These are phyloP conservation scores for Meyerozyma sp. DNA, from an alignment of 1,139 yeast genomes.

Conservation along the genomic window DNA sequence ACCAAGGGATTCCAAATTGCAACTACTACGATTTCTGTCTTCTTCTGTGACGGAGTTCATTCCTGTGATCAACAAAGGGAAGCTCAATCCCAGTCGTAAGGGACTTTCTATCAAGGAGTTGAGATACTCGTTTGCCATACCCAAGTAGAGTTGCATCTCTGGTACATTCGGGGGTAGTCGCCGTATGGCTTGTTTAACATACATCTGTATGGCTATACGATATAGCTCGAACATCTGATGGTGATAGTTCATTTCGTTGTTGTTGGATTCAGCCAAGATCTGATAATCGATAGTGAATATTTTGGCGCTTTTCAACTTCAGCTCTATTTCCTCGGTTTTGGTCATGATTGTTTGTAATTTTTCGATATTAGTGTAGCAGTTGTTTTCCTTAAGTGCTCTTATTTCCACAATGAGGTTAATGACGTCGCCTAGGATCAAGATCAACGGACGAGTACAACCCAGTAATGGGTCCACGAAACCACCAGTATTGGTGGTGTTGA, in stretches of 20 bases:
- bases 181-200: constrained; percentile 14
- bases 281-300: constrained; percentile 9
- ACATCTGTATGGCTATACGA: constrained; percentile 14
- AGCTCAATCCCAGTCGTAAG: constrained; percentile 12
- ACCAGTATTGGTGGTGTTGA: constrained; percentile 1
- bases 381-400: constrained; percentile 6
- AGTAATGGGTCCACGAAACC: constrained; percentile 12
- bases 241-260: constrained; percentile 11
- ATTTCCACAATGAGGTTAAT: constrained; percentile 14
- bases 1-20: constrained; percentile 4
- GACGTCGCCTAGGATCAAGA: constrained; percentile 12
- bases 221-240: constrained; percentile 16
- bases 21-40: constrained; percentile 7
- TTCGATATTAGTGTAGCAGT: constrained; percentile 8
- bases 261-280: background rate
- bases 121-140: constrained; percentile 12
- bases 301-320: constrained; percentile 8
- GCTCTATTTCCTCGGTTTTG: constrained; percentile 11
- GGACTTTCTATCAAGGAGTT: constrained; percentile 7
- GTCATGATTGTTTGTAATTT: constrained; percentile 9
- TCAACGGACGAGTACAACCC: constrained; percentile 15
- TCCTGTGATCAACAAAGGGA: constrained; percentile 17
- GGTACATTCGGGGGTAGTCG: constrained; percentile 17
- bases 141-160: constrained; percentile 13
- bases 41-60: constrained; percentile 9